Evolutionary conservation across 345 rosid species (phyloP).

Genomic region (Physaria fendleri): DNA sequence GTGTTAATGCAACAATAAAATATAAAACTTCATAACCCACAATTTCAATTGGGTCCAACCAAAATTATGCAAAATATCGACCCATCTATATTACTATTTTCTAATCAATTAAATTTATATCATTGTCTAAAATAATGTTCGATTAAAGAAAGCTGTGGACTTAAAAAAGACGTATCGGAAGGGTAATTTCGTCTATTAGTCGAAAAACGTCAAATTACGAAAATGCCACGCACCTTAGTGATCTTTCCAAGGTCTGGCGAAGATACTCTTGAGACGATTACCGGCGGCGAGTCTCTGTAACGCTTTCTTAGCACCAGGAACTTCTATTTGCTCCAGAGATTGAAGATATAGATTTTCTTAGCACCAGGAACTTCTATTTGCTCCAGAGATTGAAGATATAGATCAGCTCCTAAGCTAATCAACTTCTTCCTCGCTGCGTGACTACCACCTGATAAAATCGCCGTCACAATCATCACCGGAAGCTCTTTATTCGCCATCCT

Average conservation of each 20-base stretch:
- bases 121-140: too few species aligned
- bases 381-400: conserved; percentile 43
- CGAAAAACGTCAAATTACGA: neutral
- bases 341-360: too few species aligned
- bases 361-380: conserved; percentile 68
- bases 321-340: conserved; percentile 49
- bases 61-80: neutral
- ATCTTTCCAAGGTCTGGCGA: conserved; percentile 67
- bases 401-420: conserved; percentile 52
- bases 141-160: neutral
- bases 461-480: conserved; percentile 52
- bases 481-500: conserved; percentile 40
- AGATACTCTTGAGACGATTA: conserved; percentile 50
- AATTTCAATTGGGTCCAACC: neutral
- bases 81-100: neutral
- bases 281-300: conserved; percentile 62
- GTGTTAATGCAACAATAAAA: neutral
- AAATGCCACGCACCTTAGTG: conserved; percentile 28
- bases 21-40: neutral
- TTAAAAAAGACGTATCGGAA: neutral
- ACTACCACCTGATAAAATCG: conserved; percentile 44
- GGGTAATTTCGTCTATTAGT: neutral
- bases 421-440: conserved; percentile 45
- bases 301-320: conserved; percentile 60
- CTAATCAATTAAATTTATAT: neutral